Base-by-base conservation (phyloP, 352 stramenopile genomes). In the Phytophthora pluvialis region DNA sequence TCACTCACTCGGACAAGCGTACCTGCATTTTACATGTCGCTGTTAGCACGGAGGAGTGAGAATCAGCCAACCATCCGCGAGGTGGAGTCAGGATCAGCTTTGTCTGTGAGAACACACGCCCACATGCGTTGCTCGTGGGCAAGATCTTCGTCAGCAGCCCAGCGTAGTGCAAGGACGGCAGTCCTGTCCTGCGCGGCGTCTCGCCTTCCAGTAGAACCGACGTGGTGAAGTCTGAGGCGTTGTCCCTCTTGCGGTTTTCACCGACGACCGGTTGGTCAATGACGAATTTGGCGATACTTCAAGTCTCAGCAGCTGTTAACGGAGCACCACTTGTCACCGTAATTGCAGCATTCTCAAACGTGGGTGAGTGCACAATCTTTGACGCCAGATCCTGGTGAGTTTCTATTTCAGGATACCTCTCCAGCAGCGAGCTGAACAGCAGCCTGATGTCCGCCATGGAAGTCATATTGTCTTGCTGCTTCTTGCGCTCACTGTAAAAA, bases 81-180 rank as follows among this genome's bases (percentile, higher is more conserved):
- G 43, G 45, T n/a, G 44, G 21, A 9, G 32, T 55, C 15, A 45
- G 25, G 21, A 55, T 35, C 12, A 55, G 5, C 18, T 55, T 55
- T 3, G 33, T 43, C 48, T 55, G 48, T 7, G 48, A 55, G 32
- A 45, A 45, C 9, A 33, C 5, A 35, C 32, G 39, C 42, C 61
- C 59, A 18, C 29, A 60, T 0, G 32, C n/a, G 18, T 67, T 67
- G 18, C 18, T 60, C 7, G 59, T 60, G 8, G 49, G 48, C 8
- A 49, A 49, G 4, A 61, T 67, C 35, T 40, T 52, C 4, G 21
- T 16, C 12, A 60, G 11, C 7, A 67, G 52, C 0, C 13, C 3
- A 16, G 25, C 10, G 42, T 60, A 67, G 4, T 39, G 42, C 4
- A 39, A 31, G 5, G 53, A 44, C 1, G 53, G 45, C 16, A 28